These are phyloP conservation scores for Fimicolochytrium jonesii DNA, from an alignment of 192 early-diverging fungal species.

Conservation along the genomic window DNA sequence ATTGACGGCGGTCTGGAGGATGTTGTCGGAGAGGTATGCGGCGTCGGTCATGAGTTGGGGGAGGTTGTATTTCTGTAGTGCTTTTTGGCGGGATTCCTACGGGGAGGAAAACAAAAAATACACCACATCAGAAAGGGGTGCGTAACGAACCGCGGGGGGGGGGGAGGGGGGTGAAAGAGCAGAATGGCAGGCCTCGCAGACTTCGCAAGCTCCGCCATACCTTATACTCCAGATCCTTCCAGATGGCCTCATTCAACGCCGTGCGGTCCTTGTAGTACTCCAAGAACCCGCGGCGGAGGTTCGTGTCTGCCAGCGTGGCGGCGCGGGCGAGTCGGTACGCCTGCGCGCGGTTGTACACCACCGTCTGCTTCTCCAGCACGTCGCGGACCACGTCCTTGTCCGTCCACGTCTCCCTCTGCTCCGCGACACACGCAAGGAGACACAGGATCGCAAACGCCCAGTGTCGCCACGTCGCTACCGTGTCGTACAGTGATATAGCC, in stretches of 20 bases:
- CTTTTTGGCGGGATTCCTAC: conserved; percentile 29
- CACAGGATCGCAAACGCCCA: conserved; percentile 18
- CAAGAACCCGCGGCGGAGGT: conserved; percentile 24
- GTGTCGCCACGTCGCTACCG: neutral
- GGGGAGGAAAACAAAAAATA: neutral
- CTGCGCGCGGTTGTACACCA: conserved; percentile 21
- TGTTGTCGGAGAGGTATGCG: neutral
- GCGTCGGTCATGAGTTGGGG: conserved; percentile 19
- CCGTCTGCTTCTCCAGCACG: conserved; percentile 23
- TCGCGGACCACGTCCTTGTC: conserved; percentile 27
- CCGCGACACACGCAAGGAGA: conserved; percentile 7
- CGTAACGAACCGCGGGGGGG: neutral
- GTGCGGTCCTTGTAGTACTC: conserved; percentile 30
- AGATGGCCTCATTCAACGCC: conserved; percentile 19
- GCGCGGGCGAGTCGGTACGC: conserved; percentile 25
- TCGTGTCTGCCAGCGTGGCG: conserved; percentile 21
- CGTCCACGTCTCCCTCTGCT: conserved; percentile 23
- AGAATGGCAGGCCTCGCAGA: too few relatives aligned
- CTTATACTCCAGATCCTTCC: conserved; percentile 27
- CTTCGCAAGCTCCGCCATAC: too few relatives aligned
- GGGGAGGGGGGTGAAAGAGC: neutral
- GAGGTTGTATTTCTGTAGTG: conserved; percentile 20
- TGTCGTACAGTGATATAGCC: neutral
- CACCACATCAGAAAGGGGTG: neutral
- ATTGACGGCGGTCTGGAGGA: conserved; percentile 20